Evolutionary conservation across 1,139 yeast species (phyloP).

Genomic region (Lodderomyces margitis): DNA sequence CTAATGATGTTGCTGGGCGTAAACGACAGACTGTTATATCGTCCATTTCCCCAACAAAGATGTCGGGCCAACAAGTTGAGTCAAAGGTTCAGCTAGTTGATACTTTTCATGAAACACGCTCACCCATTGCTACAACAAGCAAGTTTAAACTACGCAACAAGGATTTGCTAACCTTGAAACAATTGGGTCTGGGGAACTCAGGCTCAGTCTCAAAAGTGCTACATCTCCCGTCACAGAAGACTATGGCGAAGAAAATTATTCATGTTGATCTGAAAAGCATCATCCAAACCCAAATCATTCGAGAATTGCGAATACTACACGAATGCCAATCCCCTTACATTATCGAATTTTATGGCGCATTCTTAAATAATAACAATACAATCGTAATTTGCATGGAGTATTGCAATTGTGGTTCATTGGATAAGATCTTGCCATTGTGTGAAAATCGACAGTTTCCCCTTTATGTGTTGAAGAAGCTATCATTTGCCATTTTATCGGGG

Average conservation of each 20-base stretch:
- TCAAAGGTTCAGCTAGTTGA: constrained; percentile 8
- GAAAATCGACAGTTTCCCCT: constrained; percentile 50
- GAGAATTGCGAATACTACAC: constrained; percentile 87
- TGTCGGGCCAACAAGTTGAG: constrained; percentile 20
- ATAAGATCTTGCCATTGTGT: constrained; percentile 64
- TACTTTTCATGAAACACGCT: constrained; percentile 13
- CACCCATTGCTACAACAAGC: constrained; percentile 42
- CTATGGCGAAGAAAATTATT: constrained; percentile 89
- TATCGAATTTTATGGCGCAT: constrained; percentile 89
- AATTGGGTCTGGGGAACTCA: constrained; percentile 89
- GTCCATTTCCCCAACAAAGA: constrained; percentile 44
- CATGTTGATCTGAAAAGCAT: constrained; percentile 81
- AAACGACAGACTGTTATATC: constrained; percentile 46
- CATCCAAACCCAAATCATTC: constrained; percentile 79
- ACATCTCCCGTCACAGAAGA: constrained; percentile 82
- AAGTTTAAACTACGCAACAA: constrained; percentile 52
- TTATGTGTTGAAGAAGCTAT: constrained; percentile 67
- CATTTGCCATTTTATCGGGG: constrained; percentile 78
- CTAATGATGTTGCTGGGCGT: constrained; percentile 11
- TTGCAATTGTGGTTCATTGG: constrained; percentile 92
- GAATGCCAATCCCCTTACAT: constrained; percentile 84
- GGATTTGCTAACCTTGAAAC: constrained; percentile 72
- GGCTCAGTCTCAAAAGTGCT: constrained; percentile 89
- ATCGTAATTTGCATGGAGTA: constrained; percentile 93
- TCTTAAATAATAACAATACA: constrained; percentile 58